Evolutionary conservation across 345 rosid genomes (phyloP).

Genomic region (Salix caprea): DNA sequence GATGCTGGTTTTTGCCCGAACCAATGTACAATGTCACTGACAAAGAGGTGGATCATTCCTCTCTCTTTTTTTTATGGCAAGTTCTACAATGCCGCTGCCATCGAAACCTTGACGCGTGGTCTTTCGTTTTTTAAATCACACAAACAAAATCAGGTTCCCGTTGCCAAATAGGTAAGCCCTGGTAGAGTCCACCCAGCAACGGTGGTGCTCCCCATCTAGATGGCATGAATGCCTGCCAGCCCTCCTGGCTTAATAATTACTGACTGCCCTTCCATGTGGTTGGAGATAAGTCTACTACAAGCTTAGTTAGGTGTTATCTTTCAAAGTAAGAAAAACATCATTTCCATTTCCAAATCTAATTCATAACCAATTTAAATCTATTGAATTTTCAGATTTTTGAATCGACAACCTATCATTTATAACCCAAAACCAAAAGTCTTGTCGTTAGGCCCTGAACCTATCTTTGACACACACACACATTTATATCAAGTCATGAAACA

Average conservation of each 20-base stretch:
- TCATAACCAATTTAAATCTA: not conserved
- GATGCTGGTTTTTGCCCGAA: constrained; percentile 56
- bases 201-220: not conserved
- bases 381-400: not conserved
- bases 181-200: not conserved
- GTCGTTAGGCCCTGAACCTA: not conserved
- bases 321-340: not conserved
- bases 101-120: not conserved
- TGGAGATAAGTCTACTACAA: not conserved
- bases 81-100: not conserved
- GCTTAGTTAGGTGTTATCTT: not conserved
- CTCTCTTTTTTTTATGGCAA: not conserved
- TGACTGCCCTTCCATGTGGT: not conserved
- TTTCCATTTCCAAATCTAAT: not conserved
- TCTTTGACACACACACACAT: not conserved
- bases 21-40: constrained; percentile 63
- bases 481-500: not conserved
- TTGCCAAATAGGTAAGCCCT: not conserved
- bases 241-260: not conserved
- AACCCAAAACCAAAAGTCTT: too few species aligned
- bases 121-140: not conserved
- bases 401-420: too few species aligned
- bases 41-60: constrained; percentile 50
- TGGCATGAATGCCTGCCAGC: not conserved
- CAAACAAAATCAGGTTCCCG: not conserved